Percentiles rank a stretch among this genome's conserved stretches.
phyloP scores from a whole-genome alignment of 306 rosid species.

The Begonia fuchsioides region DNA sequence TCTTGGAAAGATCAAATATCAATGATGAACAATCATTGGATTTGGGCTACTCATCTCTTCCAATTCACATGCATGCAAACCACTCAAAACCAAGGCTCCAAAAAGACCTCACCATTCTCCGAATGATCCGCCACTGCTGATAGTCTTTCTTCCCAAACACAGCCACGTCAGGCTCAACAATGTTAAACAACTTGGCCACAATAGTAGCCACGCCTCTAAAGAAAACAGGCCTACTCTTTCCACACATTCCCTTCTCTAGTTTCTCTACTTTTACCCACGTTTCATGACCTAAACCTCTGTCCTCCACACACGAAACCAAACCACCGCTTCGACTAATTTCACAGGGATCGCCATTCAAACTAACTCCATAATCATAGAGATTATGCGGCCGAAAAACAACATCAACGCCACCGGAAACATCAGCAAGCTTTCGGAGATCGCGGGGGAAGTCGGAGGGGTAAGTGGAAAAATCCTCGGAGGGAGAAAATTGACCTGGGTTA shows the following conservation, averaged over 20 bases:
- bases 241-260: constrained; percentile 75
- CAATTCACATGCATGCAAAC: too few species aligned
- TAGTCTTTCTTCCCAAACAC: constrained; percentile 90
- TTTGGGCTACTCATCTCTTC: neutral
- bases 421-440: constrained; percentile 43
- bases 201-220: constrained; percentile 91
- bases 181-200: constrained; percentile 70
- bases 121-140: constrained; percentile 73
- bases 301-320: constrained; percentile 49
- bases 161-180: constrained; percentile 82
- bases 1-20: neutral
- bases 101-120: constrained; percentile 40
- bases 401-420: constrained; percentile 52
- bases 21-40: neutral
- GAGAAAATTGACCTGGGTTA: constrained; percentile 80
- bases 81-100: neutral
- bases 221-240: constrained; percentile 66
- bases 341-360: neutral
- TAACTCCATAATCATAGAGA: constrained; percentile 44
- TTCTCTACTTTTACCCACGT: constrained; percentile 73
- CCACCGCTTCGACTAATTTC: neutral
- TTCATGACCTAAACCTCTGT: constrained; percentile 47
- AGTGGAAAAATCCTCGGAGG: constrained; percentile 66
- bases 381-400: constrained; percentile 56
- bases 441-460: constrained; percentile 79